These are phyloP conservation scores for Bacidia gigantensis DNA, from an alignment of 495 filamentous ascomycete genomes.

Conservation along the genomic window DNA sequence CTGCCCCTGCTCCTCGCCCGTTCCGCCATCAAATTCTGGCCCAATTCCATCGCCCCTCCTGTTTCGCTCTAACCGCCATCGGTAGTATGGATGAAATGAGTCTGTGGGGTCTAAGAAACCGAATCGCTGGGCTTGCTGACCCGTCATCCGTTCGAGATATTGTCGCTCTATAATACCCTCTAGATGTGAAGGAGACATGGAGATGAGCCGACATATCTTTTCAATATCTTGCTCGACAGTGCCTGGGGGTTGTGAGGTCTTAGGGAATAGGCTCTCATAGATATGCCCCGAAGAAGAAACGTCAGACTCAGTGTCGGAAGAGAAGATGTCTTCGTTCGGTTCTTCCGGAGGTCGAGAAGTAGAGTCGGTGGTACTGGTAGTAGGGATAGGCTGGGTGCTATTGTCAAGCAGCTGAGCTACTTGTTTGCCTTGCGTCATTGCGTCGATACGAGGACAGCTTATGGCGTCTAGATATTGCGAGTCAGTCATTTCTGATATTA, in stretches of 20 bases:
- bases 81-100: background rate
- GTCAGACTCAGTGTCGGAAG: background rate
- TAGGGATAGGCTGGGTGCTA: background rate
- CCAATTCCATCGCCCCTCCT: background rate
- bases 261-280: background rate
- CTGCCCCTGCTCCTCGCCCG: background rate
- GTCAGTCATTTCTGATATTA: slow-evolving; percentile 39
- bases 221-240: background rate
- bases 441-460: slow-evolving; percentile 47
- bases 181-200: background rate
- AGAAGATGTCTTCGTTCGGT: background rate
- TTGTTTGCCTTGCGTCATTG: slow-evolving; percentile 24
- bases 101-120: slow-evolving; percentile 2
- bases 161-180: background rate
- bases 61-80: background rate
- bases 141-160: no score
- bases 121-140: background rate
- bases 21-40: background rate
- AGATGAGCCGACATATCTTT: background rate
- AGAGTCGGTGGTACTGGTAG: background rate
- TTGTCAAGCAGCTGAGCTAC: background rate
- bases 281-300: background rate
- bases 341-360: background rate
- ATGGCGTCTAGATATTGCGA: slow-evolving; percentile 51
- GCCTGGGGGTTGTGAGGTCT: background rate